These are phyloP conservation scores for Symbiodinium pilosum DNA, from an alignment of 73 alveolate genomes.

Conservation along the genomic window DNA sequence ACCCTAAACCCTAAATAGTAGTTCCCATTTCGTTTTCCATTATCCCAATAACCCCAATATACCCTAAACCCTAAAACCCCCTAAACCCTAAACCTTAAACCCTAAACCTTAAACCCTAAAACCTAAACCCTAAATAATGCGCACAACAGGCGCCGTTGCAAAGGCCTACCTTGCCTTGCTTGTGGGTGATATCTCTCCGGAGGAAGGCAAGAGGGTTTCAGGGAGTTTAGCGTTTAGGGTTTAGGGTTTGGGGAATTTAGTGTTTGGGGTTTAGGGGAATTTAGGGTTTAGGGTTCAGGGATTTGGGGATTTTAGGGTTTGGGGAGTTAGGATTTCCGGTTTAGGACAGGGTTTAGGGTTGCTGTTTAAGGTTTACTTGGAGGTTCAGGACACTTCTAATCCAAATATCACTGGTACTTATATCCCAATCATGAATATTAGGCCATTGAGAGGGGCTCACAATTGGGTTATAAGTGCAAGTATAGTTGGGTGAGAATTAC, in stretches of 20 bases:
- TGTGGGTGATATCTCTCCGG: background rate
- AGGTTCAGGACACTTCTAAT: too few species aligned
- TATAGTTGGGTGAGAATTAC: too few species aligned
- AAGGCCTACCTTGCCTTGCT: conserved; percentile 67
- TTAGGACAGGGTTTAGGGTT: too few species aligned
- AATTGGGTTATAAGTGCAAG: too few species aligned
- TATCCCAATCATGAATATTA: too few species aligned
- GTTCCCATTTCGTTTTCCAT: too few species aligned
- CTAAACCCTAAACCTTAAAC: background rate
- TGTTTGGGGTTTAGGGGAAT: background rate
- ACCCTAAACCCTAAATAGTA: too few species aligned
- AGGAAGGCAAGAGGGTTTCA: background rate
- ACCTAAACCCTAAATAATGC: background rate
- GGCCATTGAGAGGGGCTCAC: too few species aligned
- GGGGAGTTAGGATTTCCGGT: background rate
- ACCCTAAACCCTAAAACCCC: background rate
- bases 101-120: background rate
- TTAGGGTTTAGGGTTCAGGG: background rate
- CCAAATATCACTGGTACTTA: too few species aligned
- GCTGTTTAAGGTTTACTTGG: too few species aligned
- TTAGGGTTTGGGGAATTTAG: background rate
- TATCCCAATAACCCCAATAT: too few species aligned
- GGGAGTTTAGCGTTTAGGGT: background rate
- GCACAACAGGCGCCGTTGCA: background rate
- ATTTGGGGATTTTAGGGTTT: background rate